Evolutionary conservation across 2,329 filamentous ascomycete genomes (phyloP).

Genomic region (Microcyclosporella mali): DNA sequence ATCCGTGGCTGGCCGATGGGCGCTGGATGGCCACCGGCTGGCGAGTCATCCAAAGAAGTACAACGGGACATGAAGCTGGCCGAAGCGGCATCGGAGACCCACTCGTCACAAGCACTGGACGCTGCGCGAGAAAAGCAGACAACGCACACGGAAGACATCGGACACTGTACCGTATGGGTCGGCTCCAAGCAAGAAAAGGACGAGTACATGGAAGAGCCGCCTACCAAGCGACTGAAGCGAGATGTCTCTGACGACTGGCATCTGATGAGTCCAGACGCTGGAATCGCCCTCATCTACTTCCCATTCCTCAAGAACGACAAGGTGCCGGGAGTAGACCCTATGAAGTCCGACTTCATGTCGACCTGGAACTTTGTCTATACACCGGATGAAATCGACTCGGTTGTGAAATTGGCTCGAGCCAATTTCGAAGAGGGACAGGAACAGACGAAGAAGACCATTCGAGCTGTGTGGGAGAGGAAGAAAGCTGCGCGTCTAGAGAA

Average conservation of each 20-base stretch:
- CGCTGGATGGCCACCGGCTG: constrained; percentile 76
- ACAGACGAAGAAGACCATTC: constrained; percentile 69
- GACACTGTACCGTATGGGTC: constrained; percentile 94
- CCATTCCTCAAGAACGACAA: constrained; percentile 79
- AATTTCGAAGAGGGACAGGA: constrained; percentile 82
- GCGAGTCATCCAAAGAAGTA: constrained; percentile 51
- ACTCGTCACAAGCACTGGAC: constrained; percentile 12
- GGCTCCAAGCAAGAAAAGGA: constrained; percentile 65
- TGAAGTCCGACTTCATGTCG: constrained; percentile 75
- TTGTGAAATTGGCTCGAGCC: constrained; percentile 72
- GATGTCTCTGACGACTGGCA: constrained; percentile 53
- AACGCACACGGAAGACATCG: constrained; percentile 49
- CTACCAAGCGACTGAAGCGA: constrained; percentile 10
- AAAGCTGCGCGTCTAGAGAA: constrained; percentile 58
- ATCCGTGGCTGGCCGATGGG: constrained; percentile 94
- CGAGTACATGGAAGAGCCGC: constrained; percentile 24
- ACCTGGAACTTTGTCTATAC: constrained; percentile 99
- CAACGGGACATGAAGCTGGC: constrained; percentile 58
- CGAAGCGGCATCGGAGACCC: constrained; percentile 28
- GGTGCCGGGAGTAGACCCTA: constrained; percentile 75
- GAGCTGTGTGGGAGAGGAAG: constrained; percentile 90
- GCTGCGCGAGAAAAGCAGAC: constrained; percentile 16
- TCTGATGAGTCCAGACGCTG: constrained; percentile 69
- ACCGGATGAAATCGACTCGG: constrained; percentile 78
- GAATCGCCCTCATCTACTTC: constrained; percentile 84